Conservation (phyloP, 768 basidiomycete genomes). For the Amylocystis lapponica region DNA sequence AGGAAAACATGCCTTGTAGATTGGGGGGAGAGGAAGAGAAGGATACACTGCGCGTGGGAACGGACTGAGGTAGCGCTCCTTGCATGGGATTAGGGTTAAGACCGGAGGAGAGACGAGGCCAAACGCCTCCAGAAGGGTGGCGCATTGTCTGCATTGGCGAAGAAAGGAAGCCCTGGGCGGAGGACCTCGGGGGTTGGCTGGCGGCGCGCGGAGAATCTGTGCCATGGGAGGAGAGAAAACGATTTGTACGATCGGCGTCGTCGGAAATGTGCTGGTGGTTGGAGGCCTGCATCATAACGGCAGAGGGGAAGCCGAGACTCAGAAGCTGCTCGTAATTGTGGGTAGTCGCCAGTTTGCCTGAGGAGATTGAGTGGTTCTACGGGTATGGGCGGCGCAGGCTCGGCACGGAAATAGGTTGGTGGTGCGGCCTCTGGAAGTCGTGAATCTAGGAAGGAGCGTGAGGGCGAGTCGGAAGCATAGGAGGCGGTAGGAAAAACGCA, state of each 20-base stretch:
- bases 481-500: no score
- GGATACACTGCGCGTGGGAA: conserved; percentile 64
- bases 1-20: conserved; percentile 50
- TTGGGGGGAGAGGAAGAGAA: conserved; percentile 43
- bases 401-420: no score
- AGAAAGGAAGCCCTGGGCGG: conserved; percentile 40
- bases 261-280: conserved; percentile 33
- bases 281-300: conserved; percentile 28
- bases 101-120: conserved; percentile 34
- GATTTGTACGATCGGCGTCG: conserved; percentile 56
- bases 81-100: conserved; percentile 38
- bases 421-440: no score
- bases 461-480: no score
- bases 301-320: conserved; percentile 19
- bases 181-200: conserved; percentile 59
- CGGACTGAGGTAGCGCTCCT: conserved; percentile 39
- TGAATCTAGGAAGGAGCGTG: no score
- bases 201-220: conserved; percentile 49
- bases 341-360: conserved; percentile 14
- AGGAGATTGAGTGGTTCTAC: conserved; percentile 1
- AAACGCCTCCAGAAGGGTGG: conserved; percentile 35
- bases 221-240: conserved; percentile 42
- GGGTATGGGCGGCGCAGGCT: no score
- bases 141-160: conserved; percentile 50
- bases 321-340: conserved; percentile 21